phyloP scores from a whole-genome alignment of 2,329 filamentous ascomycete species.

The Tympanopsis confertula region DNA sequence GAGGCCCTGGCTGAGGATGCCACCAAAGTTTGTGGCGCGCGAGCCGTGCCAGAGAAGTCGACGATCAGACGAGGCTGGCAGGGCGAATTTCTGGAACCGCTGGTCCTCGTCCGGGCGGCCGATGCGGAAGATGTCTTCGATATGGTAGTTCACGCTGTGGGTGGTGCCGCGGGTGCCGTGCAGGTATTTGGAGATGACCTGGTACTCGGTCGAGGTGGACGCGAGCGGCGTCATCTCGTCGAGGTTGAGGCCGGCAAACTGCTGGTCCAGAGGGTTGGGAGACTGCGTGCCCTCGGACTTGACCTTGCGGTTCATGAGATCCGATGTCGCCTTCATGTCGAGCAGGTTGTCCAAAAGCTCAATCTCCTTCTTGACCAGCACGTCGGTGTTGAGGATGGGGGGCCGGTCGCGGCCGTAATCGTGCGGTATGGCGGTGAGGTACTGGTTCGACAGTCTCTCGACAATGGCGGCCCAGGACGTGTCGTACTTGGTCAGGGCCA shows the following conservation, averaged over 20 bases:
- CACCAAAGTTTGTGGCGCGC: constrained; percentile 71
- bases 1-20: constrained; percentile 76
- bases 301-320: constrained; percentile 59
- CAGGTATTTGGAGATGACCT: constrained; percentile 55
- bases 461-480: constrained; percentile 26
- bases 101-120: constrained; percentile 61
- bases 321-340: constrained; percentile 73
- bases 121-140: constrained; percentile 74
- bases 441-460: constrained; percentile 61
- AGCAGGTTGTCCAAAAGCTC: constrained; percentile 69
- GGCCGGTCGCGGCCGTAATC: constrained; percentile 64
- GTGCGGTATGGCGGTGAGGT: constrained; percentile 75
- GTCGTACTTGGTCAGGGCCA: constrained; percentile 31
- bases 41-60: constrained; percentile 83
- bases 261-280: constrained; percentile 58
- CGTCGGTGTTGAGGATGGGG: constrained; percentile 47
- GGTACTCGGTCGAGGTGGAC: constrained; percentile 48
- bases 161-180: constrained; percentile 53
- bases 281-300: constrained; percentile 30
- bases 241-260: constrained; percentile 61
- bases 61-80: constrained; percentile 45
- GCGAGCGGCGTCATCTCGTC: constrained; percentile 66
- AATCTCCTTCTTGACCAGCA: constrained; percentile 61
- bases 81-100: constrained; percentile 50
- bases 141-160: constrained; percentile 45